phyloP scores from a whole-genome alignment of 2,329 filamentous ascomycete genomes.

The Helotiales sp. region DNA sequence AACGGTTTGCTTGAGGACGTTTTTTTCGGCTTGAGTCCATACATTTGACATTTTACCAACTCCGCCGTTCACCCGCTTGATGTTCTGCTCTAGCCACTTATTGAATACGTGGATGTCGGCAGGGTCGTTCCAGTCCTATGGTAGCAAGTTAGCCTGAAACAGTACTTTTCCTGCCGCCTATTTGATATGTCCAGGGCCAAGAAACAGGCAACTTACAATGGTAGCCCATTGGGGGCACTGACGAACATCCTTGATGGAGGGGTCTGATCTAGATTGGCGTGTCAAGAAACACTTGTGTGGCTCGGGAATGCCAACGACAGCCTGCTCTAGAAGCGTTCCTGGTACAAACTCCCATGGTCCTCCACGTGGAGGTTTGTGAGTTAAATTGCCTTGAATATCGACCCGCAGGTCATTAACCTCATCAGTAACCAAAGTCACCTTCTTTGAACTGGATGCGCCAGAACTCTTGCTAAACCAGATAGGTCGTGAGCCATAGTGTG shows the following conservation, averaged over 20 bases:
- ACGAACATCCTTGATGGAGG: constrained; percentile 4
- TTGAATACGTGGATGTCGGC: constrained; percentile 11
- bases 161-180: not conserved
- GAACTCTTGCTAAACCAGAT: not conserved
- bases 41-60: not conserved
- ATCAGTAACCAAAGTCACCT: no score
- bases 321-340: constrained; percentile 10
- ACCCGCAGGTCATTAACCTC: not conserved
- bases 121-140: constrained; percentile 17
- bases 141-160: not conserved
- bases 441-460: not conserved
- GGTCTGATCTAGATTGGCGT: constrained; percentile 1
- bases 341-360: constrained; percentile 21
- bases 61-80: not conserved
- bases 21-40: constrained; percentile 20
- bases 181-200: not conserved
- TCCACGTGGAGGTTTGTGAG: not conserved
- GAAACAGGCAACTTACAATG: not conserved
- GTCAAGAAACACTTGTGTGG: constrained; percentile 27
- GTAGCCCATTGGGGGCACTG: constrained; percentile 14
- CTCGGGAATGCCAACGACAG: constrained; percentile 8
- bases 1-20: constrained; percentile 4
- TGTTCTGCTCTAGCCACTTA: constrained; percentile 16
- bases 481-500: not conserved
- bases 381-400: not conserved